Conservation (phyloP, 495 filamentous ascomycete genomes). For the Penicillium turbatum region DNA sequence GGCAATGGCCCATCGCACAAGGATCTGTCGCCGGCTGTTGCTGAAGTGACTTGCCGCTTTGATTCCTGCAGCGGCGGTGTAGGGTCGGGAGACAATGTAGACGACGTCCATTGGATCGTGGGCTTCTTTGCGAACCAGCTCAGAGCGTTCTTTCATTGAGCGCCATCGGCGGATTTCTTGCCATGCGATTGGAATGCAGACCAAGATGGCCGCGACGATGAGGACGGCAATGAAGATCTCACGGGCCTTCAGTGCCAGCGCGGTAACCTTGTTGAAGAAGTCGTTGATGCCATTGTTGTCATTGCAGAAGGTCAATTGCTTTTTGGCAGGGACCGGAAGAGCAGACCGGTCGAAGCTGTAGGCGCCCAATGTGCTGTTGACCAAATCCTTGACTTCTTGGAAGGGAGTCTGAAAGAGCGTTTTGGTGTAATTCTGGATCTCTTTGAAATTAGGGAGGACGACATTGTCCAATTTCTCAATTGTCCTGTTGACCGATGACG, state of each 20-base stretch:
- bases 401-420: constrained; percentile 72
- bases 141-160: constrained; percentile 62
- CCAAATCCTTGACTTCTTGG: constrained; percentile 62
- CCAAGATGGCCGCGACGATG: constrained; percentile 62
- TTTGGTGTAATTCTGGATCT: constrained; percentile 74
- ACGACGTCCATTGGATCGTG: constrained; percentile 83
- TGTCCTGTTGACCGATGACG: constrained; percentile 56
- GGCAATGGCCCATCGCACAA: constrained; percentile 79
- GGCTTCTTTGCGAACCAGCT: constrained; percentile 58
- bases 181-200: constrained; percentile 71
- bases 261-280: constrained; percentile 73
- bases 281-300: constrained; percentile 75
- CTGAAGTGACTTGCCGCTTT: constrained; percentile 65
- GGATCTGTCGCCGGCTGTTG: constrained; percentile 60
- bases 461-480: constrained; percentile 65
- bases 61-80: constrained; percentile 66
- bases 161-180: constrained; percentile 77
- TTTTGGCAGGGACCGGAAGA: constrained; percentile 77
- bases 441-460: constrained; percentile 71
- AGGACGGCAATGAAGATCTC: constrained; percentile 72
- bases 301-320: constrained; percentile 81
- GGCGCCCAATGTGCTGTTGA: constrained; percentile 60
- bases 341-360: constrained; percentile 73
- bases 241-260: constrained; percentile 57
- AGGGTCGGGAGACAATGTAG: constrained; percentile 78